phyloP scores from a whole-genome alignment of 176 grass and related monocot species.

The Microstegium vimineum region DNA sequence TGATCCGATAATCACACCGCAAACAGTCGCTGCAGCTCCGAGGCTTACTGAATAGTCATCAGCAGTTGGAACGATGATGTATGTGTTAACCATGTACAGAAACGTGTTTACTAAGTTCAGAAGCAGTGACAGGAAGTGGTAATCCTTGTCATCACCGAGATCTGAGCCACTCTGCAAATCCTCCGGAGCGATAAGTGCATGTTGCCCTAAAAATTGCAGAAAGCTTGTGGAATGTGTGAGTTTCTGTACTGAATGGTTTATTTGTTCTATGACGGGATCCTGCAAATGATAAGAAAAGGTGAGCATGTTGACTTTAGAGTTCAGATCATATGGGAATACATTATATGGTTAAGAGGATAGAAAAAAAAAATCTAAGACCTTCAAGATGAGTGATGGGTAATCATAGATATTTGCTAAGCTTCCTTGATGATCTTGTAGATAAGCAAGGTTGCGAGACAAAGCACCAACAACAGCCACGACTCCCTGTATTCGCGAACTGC shows the following conservation, averaged over 20 bases:
- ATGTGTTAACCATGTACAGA: constrained; percentile 95
- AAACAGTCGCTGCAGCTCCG: constrained; percentile 92
- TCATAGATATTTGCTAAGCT: constrained; percentile 84
- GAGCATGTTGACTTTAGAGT: neutral
- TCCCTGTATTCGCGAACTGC: constrained; percentile 54
- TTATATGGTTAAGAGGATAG: neutral
- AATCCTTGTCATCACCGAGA: constrained; percentile 48
- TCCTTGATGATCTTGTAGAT: constrained; percentile 73
- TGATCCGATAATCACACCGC: constrained; percentile 89
- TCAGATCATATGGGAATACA: neutral
- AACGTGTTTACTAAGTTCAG: constrained; percentile 83
- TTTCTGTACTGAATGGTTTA: constrained; percentile 88
- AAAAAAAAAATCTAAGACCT: constrained; percentile 43
- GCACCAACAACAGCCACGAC: constrained; percentile 90
- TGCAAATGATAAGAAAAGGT: constrained; percentile 31
- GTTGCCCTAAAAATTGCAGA: constrained; percentile 80
- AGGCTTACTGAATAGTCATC: constrained; percentile 92
- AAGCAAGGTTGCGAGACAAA: constrained; percentile 77
- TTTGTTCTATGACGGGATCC: constrained; percentile 94
- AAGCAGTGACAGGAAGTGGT: constrained; percentile 77
- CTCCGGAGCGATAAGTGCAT: constrained; percentile 62
- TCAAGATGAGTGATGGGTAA: constrained; percentile 62
- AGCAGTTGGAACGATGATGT: constrained; percentile 93
- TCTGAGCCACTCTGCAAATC: constrained; percentile 47
- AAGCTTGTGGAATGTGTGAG: constrained; percentile 83